These are phyloP conservation scores for Hemisphaericaspora nanyangensis DNA, from an alignment of 805 yeast species.

Conservation along the genomic window DNA sequence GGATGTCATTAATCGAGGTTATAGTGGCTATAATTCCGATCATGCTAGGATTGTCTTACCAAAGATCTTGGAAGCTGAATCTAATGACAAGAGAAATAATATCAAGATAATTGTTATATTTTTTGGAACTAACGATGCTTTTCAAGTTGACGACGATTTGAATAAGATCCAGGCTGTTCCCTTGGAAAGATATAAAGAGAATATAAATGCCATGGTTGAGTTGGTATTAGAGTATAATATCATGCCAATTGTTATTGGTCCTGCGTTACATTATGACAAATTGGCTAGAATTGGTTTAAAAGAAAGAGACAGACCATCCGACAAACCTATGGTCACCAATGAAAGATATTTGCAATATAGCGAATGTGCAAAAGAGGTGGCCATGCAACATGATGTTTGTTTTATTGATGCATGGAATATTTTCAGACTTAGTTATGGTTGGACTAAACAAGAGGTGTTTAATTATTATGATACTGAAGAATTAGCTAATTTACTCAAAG, in stretches of 20 bases:
- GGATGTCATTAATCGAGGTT: slow-evolving; percentile 74
- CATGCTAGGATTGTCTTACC: slow-evolving; percentile 44
- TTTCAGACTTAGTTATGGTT: slow-evolving; percentile 31
- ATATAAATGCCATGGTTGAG: slow-evolving; percentile 42
- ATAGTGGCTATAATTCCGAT: slow-evolving; percentile 67
- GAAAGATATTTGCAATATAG: slow-evolving; percentile 46
- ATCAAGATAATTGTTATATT: slow-evolving; percentile 54
- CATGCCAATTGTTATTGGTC: slow-evolving; percentile 57
- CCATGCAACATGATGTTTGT: slow-evolving; percentile 47
- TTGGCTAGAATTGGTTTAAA: slow-evolving; percentile 18
- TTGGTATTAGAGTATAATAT: slow-evolving; percentile 40
- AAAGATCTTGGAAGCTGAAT: slow-evolving; percentile 44
- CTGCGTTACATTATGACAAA: slow-evolving; percentile 51
- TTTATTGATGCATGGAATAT: slow-evolving; percentile 52
- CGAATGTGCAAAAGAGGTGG: slow-evolving; percentile 44
- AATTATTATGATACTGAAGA: background rate
- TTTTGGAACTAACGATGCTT: slow-evolving; percentile 76
- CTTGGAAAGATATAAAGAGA: slow-evolving; percentile 44
- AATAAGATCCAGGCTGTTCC: slow-evolving; percentile 43
- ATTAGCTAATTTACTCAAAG: slow-evolving; percentile 16
- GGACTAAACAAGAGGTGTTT: slow-evolving; percentile 37
- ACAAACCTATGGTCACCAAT: slow-evolving; percentile 36
- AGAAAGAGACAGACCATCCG: background rate
- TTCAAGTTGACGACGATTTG: slow-evolving; percentile 7
- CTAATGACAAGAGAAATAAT: slow-evolving; percentile 13